These are phyloP conservation scores for Colletotrichum siamense DNA, from an alignment of 2,329 filamentous ascomycete species.

Conservation along the genomic window DNA sequence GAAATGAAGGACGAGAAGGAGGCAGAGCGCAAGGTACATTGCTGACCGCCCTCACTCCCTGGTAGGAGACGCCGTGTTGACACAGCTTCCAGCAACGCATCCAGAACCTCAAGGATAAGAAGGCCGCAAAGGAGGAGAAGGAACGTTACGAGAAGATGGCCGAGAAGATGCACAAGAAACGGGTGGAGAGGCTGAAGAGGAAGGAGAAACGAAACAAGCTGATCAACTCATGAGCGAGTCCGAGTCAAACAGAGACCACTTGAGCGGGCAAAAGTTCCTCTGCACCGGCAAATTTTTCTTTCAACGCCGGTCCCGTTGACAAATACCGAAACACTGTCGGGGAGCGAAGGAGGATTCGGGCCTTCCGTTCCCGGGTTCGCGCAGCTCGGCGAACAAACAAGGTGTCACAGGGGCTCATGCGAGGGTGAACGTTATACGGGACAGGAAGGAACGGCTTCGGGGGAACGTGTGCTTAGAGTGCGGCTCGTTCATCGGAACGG, in stretches of 20 bases:
- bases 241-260: not conserved
- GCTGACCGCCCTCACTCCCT: not conserved
- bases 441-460: not conserved
- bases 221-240: constrained; percentile 62
- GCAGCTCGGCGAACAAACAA: constrained; percentile 8
- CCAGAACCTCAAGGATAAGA: constrained; percentile 82
- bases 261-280: not conserved
- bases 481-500: not conserved
- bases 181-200: constrained; percentile 90
- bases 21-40: constrained; percentile 77
- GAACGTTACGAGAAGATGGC: constrained; percentile 93
- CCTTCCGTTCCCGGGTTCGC: not conserved
- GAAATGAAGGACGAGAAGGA: constrained; percentile 97
- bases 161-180: constrained; percentile 96
- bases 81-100: constrained; percentile 66
- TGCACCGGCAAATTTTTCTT: not conserved
- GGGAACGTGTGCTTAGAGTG: not conserved
- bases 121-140: constrained; percentile 89
- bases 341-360: constrained; percentile 3
- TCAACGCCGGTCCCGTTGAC: not conserved
- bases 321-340: constrained; percentile 7
- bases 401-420: constrained; percentile 4
- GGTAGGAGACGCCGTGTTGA: not conserved
- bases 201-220: constrained; percentile 96
- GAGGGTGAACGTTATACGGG: constrained; percentile 2